Base-by-base conservation (phyloP, 2,329 filamentous ascomycete genomes). In the Sporothrix curviconia region DNA sequence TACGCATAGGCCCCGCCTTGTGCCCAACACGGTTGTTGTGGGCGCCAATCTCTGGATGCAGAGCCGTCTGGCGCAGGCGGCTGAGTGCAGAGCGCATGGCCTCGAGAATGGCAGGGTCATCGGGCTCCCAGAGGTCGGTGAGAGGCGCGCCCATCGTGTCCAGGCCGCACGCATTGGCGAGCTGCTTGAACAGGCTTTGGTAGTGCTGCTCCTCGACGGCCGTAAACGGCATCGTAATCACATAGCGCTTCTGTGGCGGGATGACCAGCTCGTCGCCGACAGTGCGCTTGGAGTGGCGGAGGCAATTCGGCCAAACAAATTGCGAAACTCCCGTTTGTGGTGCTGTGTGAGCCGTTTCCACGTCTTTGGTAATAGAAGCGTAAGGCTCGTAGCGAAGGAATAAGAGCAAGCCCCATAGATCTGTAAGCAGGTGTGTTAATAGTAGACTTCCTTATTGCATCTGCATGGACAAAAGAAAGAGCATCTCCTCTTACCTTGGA, bases 131-230 rank as follows among this genome's bases (percentile, higher is more conserved):
- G 3, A 82, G 76, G 3, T 79, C 78, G 3, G 66, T 61, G 0
- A 82, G 60, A 0, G 90, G 89, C 2, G 73, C 74, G 0, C 92
- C 92, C 25, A 82, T 74, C 0, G 74, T 65, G 63, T 84, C 78
- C 7, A 97, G 70, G 1, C 82, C 84, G 61, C 85, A 88, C 1
- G 82, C 82, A 28, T 84, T 78, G 53, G 84, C 84, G 82, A 96
- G 90, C 60, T 89, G 77, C 49, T 84, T 79, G 67, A 92, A 91
- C 2, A 95, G 71, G 7, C 84, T 82, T 42, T 81, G 78, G 66
- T 97, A 97, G 66, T 95, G 85, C 66, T 96, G 90, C 67, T 96
- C 89, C 68, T 97, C 94, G 11, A 97, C 82, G 0, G 89, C 83
- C 0, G 88, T 94, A 66, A 97, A 95, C 0, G 94, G 90, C 69